Base-by-base conservation (phyloP, 2,329 filamentous ascomycete species). In the Aspergillus floridensis region DNA sequence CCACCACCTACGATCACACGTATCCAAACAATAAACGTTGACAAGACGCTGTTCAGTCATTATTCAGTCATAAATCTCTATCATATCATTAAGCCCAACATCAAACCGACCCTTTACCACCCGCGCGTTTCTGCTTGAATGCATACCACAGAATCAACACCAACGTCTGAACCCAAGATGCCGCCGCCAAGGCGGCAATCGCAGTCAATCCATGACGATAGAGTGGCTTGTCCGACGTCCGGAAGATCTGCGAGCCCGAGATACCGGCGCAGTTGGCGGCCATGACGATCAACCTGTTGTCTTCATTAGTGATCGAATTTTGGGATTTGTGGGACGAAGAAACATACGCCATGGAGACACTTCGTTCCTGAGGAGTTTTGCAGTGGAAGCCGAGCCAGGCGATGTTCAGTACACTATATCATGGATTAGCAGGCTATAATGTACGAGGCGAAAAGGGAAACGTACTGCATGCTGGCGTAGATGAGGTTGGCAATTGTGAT, bases 231-330 rank as follows among this genome's bases (percentile, higher is more conserved):
- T 65, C 63, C 3, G 49, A 47, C 0, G 70, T 68, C 11, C 68
- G 81, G 77, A 86, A 87, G 62, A 87, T 82, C 66, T 87, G 84
- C 0, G 83, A 83, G 2, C 84, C 85, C 57, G 85, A 84, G 53
- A 87, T 86, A 16, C 84, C 84, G 0, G 84, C 83, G 32, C 82
- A 83, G 64, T 87, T 87, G 49, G 83, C 85, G 19, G 82, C 82
- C 84, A 86, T 86, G 62, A 87, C 85, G 53, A 86, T 29, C 14
- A 65, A 68, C 50, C 73, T 76, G 54, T 58, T 41, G 12, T 5
- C 1, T 6, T 21, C 35, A 11, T 49, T 49, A 56, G 38, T 41
- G 21, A 19, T 50, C 46, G 21, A 19, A 16, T 21, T 16, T n/a
- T 14, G 26, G 8, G 12, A 5, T 5, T 1, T 4, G 19, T 16